phyloP scores from a whole-genome alignment of 2,329 filamentous ascomycete species.

The Lithohypha guttulata region DNA sequence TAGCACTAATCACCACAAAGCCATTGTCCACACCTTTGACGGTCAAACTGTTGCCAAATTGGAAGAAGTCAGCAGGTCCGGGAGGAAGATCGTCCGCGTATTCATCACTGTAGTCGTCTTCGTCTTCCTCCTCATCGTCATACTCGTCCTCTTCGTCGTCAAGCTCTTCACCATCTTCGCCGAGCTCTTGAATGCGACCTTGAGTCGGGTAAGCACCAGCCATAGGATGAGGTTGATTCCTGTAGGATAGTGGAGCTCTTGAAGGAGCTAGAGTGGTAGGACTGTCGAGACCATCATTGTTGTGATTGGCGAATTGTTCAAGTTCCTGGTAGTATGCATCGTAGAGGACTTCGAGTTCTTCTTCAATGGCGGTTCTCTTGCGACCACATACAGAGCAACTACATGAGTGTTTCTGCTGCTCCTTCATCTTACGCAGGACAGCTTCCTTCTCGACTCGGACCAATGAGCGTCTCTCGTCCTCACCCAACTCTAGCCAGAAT shows the following conservation, averaged over 20 bases:
- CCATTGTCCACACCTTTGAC: constrained; percentile 57
- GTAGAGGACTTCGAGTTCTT: constrained; percentile 93
- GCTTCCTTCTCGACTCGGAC: constrained; percentile 99
- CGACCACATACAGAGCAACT: constrained; percentile 94
- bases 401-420: constrained; percentile 98
- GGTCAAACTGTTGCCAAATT: constrained; percentile 92
- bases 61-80: constrained; percentile 78
- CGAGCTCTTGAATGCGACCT: constrained; percentile 53
- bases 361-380: constrained; percentile 93
- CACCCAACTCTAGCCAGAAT: constrained; percentile 90
- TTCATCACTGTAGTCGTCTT: constrained; percentile 55
- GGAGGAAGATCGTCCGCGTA: constrained; percentile 55
- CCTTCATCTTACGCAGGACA: constrained; percentile 98
- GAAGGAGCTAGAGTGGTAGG: constrained; percentile 59
- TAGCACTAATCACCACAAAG: constrained; percentile 14
- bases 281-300: constrained; percentile 50
- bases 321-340: constrained; percentile 98
- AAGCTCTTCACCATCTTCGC: constrained; percentile 44
- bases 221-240: constrained; percentile 29
- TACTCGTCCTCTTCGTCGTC: constrained; percentile 46
- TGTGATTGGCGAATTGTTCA: constrained; percentile 88
- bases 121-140: constrained; percentile 57
- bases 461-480: constrained; percentile 86
- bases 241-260: constrained; percentile 44
- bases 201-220: constrained; percentile 45